Evolutionary conservation across 164 flowering plant genomes (phyloP).

Genomic region (Houttuynia cordata): DNA sequence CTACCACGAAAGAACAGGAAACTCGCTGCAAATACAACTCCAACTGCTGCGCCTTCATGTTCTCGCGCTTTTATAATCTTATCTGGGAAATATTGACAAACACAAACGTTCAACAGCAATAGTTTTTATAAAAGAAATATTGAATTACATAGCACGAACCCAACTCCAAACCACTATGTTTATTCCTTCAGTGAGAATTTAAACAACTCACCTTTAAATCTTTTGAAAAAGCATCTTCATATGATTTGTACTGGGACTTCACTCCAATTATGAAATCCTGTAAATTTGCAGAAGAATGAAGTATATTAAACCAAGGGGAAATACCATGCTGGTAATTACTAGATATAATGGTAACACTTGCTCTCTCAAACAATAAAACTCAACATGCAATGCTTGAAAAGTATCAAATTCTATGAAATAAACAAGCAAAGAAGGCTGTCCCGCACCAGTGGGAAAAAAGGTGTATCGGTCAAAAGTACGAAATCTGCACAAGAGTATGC

Average conservation of each 20-base stretch:
- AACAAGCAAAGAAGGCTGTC: no score
- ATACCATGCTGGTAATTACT: not conserved
- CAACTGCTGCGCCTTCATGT: constrained; percentile 47
- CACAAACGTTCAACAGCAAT: not conserved
- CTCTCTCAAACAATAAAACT: not conserved
- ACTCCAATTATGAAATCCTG: constrained; percentile 44
- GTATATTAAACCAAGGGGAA: not conserved
- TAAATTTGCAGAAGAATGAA: constrained; percentile 5
- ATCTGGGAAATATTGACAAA: constrained; percentile 22
- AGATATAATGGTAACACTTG: no score
- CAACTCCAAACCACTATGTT: not conserved
- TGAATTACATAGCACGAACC: not conserved
- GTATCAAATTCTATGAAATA: no score
- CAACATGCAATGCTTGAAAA: no score
- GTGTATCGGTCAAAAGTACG: no score
- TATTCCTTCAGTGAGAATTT: not conserved
- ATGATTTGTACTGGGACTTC: constrained; percentile 28
- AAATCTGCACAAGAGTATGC: no score
- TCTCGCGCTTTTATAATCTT: constrained; percentile 49
- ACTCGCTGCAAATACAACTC: constrained; percentile 42
- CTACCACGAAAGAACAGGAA: constrained; percentile 65
- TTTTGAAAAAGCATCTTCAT: constrained; percentile 58
- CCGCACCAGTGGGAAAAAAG: no score
- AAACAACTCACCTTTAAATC: constrained; percentile 49
- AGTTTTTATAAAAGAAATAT: not conserved